Evolutionary conservation across 1,139 yeast genomes (phyloP).

Genomic region (Wickerhamiella infanticola): DNA sequence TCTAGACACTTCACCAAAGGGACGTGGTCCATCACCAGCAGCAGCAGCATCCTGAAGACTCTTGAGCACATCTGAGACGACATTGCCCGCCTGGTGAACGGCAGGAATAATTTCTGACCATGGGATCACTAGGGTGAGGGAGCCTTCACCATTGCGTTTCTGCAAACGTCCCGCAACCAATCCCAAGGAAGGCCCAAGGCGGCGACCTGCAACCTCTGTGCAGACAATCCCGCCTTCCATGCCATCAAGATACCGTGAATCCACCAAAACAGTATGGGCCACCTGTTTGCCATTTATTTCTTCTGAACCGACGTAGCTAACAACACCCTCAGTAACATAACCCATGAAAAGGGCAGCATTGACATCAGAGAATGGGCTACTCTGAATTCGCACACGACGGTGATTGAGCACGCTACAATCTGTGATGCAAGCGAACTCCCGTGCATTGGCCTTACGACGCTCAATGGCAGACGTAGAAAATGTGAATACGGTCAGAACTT

Average conservation of each 20-base stretch:
- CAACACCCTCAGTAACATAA: constrained; percentile 33
- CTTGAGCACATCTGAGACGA: neutral
- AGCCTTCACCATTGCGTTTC: constrained; percentile 48
- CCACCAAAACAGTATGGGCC: constrained; percentile 29
- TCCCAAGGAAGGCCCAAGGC: constrained; percentile 28
- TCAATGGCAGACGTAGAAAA: constrained; percentile 2
- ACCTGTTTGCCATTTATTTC: neutral
- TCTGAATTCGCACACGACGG: constrained; percentile 12
- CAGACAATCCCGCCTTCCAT: constrained; percentile 45
- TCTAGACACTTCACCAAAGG: neutral
- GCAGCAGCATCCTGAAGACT: constrained; percentile 1
- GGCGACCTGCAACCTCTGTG: constrained; percentile 4
- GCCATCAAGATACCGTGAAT: constrained; percentile 44
- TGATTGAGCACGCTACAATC: neutral
- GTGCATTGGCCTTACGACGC: neutral
- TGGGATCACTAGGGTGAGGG: constrained; percentile 34
- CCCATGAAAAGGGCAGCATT: constrained; percentile 41
- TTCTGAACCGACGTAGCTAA: constrained; percentile 23
- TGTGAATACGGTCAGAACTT: constrained; percentile 6
- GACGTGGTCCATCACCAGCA: constrained; percentile 3
- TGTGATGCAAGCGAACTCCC: neutral
- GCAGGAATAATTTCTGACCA: constrained; percentile 28
- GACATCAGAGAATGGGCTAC: constrained; percentile 42
- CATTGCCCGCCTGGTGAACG: neutral
- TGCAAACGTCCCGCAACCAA: constrained; percentile 37